Evolutionary conservation across 192 early-diverging fungal genomes (phyloP), one percentile per base, ranked within the genome.

Genomic region (Geosiphon pyriformis): DNA sequence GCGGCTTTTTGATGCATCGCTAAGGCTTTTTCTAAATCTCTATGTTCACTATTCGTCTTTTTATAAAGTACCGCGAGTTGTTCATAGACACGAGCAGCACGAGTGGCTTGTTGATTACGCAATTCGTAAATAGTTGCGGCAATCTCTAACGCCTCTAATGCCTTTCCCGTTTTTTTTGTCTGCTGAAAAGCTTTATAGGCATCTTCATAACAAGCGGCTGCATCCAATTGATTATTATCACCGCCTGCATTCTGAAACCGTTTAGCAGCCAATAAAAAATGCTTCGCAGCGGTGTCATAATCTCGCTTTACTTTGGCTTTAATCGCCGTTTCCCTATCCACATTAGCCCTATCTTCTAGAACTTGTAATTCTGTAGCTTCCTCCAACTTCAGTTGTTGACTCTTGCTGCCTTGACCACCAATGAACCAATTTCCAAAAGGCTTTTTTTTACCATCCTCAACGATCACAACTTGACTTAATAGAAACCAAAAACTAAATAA

Each of bases 181-280:
- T 74, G 73, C 51, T 78, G 68, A 51, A 69, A 74, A 0, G 76
- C 50, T 57, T 74, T 74, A 53, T 61, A 78, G 4, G 72, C 76
- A 33, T 78, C 70, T 56, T 78, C 76, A 48, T 78, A 78, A 25
- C 72, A 73, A 26, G 59, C 55, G 47, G 72, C 76, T 48, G 76
- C 76, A 18, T 78, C 72, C 42, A 74, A 62, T 22, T 67, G 22
- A 53, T 68, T 74, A 61, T 68, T 62, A 35, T 70, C 47, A 29
- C 70, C 64, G 4, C 68, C 70, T 48, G 47, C 29, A 26, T 74
- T 72, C 59, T 74, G 55, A 56, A 68, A 78, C 32, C 62, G 50
- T 22, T 78, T 72, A 8, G 76, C 76, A 2, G 76, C 56, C 1
- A 69, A 70, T 4, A 70, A 53, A 49, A 65, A 78, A 11, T 65